Percentiles rank a stretch among this genome's conserved stretches.
Evolutionary conservation across 371 early-diverging fungal species (phyloP).

Genomic region (Paramicrosporidium saccamoebae): DNA sequence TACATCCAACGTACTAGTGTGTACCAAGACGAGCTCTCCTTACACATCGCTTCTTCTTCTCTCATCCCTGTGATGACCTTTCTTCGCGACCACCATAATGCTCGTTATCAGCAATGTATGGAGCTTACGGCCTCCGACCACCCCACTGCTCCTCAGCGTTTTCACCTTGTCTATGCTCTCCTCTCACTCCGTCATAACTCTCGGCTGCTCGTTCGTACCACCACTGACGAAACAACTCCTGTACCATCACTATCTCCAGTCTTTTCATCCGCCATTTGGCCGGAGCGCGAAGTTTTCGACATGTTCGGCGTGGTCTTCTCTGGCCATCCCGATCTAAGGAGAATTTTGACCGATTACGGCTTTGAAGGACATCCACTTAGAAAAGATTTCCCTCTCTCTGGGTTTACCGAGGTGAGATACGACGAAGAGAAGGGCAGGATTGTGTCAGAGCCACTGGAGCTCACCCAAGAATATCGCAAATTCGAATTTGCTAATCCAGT

Average conservation of each 20-base stretch:
- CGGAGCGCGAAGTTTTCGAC: slow-evolving; percentile 88
- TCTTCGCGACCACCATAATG: slow-evolving; percentile 65
- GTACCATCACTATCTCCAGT: slow-evolving; percentile 45
- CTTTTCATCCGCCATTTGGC: slow-evolving; percentile 72
- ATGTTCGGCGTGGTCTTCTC: slow-evolving; percentile 90
- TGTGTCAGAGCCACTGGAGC: slow-evolving; percentile 70
- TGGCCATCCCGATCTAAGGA: slow-evolving; percentile 75
- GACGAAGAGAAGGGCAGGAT: slow-evolving; percentile 91
- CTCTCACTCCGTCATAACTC: slow-evolving; percentile 54
- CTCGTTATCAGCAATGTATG: slow-evolving; percentile 60
- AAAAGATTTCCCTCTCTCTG: slow-evolving; percentile 91
- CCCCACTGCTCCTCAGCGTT: slow-evolving; percentile 60
- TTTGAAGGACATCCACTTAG: slow-evolving; percentile 88
- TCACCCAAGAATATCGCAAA: slow-evolving; percentile 84
- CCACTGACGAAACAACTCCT: slow-evolving; percentile 54
- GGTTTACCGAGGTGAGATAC: slow-evolving; percentile 73
- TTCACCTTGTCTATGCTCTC: slow-evolving; percentile 80
- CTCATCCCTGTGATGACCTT: slow-evolving; percentile 43
- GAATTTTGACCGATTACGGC: slow-evolving; percentile 92
- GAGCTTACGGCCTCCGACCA: slow-evolving; percentile 71
- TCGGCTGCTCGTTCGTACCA: slow-evolving; percentile 88
- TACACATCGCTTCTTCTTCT: slow-evolving; percentile 51
- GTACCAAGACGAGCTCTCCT: slow-evolving; percentile 85
- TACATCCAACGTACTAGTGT: slow-evolving; percentile 80
- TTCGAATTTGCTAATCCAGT: too few species aligned